These are phyloP conservation scores for Bruguiera sexangula DNA, from an alignment of 345 rosid genomes.

Conservation along the genomic window DNA sequence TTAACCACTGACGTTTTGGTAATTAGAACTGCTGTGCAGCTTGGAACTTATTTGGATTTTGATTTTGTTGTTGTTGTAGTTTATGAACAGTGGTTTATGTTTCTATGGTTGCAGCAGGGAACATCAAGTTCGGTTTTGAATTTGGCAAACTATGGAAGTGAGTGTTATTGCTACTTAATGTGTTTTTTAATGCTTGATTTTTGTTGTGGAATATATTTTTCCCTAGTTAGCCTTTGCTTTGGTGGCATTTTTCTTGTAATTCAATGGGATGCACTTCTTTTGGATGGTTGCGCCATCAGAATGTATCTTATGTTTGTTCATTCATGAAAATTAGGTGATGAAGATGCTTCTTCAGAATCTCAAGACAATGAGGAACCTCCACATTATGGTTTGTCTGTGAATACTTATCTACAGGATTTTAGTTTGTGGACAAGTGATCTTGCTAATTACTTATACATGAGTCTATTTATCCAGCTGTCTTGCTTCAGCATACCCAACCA, in stretches of 20 bases:
- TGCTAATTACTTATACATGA: not conserved
- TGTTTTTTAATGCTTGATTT: not conserved
- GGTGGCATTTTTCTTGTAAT: not conserved
- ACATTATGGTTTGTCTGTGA: conserved; percentile 35
- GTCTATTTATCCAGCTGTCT: not conserved
- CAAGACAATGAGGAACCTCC: conserved; percentile 30
- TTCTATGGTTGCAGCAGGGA: conserved; percentile 31
- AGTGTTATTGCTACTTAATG: conserved; percentile 7
- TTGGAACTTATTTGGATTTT: not conserved
- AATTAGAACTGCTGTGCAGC: not conserved
- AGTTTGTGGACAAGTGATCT: not conserved
- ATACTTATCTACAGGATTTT: not conserved
- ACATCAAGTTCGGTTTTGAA: conserved; percentile 29
- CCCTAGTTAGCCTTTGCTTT: no score
- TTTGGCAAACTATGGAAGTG: conserved; percentile 58
- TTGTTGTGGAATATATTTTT: not conserved
- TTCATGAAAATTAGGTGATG: conserved; percentile 45
- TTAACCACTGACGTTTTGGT: conserved; percentile 51
- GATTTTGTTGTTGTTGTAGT: not conserved
- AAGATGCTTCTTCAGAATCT: conserved; percentile 31
- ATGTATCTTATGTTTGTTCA: not conserved
- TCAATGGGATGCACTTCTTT: not conserved
- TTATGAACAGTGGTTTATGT: not conserved
- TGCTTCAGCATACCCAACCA: not conserved
- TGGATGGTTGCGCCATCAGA: not conserved